Evolutionary conservation across 108 stramenopile genomes (phyloP), one percentile per base, ranked within the genome.

Genomic region (Asterionellopsis glacialis): DNA sequence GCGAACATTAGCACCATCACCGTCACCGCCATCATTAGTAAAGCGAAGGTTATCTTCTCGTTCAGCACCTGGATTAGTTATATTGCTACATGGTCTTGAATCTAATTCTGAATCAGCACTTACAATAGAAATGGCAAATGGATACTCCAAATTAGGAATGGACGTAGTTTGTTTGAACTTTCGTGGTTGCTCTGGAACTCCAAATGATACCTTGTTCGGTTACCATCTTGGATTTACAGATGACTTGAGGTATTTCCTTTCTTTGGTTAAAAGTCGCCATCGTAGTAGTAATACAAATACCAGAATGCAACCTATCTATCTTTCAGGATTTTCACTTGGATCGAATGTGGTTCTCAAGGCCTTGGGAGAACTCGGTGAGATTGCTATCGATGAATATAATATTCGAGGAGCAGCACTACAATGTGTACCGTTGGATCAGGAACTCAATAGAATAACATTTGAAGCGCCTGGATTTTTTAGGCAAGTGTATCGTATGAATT

Each of bases 221-320:
- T 95, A 96, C 64, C 96, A 96, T 68, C 49, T 94, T 21, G 94
- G 96, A 19, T 96, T 90, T 64, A 92, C 91, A 9, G 86, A 92
- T 52, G 96, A 96, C 58, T 68, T 94, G 18, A 52, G 62, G 14
- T 70, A 81, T 25, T 86, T 74, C 52, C 58, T 96, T 43, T 55
- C 70, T 24, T 47, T 74, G n/a, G 45, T 88, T 27, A 54, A 64
- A 22, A 55, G 69, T 28, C 51, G 55, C 3, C 27, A 55, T 53
- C 53, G 68, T 40, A 44, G 41, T 25, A 24, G 11, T 11, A 69
- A 41, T 55, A 68, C 9, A 63, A n/a, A n/a, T n/a, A n/a, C n/a
- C n/a, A 33, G 7, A 33, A 33, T 33, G 33, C 33, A 2, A 33
- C 66, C 10, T 60, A 57, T 91, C 12, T 96, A 87, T 67, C 70